Evolutionary conservation across 495 filamentous ascomycete species (phyloP).

Genomic region (Tricharina praecox): DNA sequence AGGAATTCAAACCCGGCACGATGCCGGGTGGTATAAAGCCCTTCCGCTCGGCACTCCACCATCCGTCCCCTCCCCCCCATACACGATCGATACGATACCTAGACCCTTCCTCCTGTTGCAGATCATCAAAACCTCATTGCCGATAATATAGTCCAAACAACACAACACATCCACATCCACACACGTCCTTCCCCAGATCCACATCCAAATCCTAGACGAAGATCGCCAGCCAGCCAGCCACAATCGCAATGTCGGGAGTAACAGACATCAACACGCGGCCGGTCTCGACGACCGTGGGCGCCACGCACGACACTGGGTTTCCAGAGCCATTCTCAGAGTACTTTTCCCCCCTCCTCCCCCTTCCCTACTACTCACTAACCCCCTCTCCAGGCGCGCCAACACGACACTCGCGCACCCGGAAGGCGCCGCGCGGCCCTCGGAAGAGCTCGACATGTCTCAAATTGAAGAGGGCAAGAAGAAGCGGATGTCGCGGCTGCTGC

Average conservation of each 20-base stretch:
- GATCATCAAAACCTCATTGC: no score
- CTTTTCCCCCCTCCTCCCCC: not conserved
- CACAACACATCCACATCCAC: no score
- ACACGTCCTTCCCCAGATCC: no score
- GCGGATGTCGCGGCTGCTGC: not conserved
- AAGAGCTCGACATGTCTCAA: conserved; percentile 7
- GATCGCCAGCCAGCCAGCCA: no score
- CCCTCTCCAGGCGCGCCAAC: conserved; percentile 10
- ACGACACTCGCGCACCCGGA: conserved; percentile 18
- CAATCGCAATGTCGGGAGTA: not conserved
- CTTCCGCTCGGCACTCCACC: no score
- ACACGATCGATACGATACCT: no score
- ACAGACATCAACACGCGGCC: not conserved
- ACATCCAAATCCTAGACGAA: no score
- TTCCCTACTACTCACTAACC: not conserved
- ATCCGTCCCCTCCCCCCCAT: no score
- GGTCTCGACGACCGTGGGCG: not conserved
- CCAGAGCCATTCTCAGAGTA: conserved; percentile 15
- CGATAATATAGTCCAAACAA: no score
- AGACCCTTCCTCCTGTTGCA: no score
- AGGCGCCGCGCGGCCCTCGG: conserved; percentile 7
- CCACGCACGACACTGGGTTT: conserved; percentile 16
- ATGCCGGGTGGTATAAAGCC: no score
- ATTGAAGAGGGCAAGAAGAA: not conserved
- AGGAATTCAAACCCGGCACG: no score